Evolutionary conservation across 345 rosid genomes (phyloP), one percentile per base, ranked within the genome.

Genomic region (Pistacia integerrima): DNA sequence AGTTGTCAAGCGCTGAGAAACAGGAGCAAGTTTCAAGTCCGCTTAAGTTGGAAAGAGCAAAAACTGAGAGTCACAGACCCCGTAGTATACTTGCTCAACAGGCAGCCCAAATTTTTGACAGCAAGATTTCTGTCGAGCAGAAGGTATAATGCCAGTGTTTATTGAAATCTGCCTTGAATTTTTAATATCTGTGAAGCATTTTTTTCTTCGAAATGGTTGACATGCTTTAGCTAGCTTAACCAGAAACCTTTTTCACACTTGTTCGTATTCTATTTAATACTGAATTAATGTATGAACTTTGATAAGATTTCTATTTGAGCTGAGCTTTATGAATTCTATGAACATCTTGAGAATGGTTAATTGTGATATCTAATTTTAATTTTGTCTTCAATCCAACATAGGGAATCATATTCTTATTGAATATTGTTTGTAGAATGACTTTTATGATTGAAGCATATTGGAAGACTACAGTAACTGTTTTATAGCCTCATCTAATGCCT

Each of bases 51-150:
- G 92, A 80, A 74, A 93, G 87, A 83, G 88, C 97, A 35, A 96
- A 90, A 88, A 90, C 93, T 18, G 97, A 91, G 84, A 84, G 81
- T 75, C 89, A 73, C n/a, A 88, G 81, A 74, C 83, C 76, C 80
- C 86, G 71, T 28, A 89, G 82, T 83, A 77, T 96, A 72, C 91
- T 88, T 78, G 88, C 92, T 20, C 83, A 85, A 78, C 97, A 93
- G 74, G 97, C 98, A 28, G 97, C 93, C 14, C 88, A 89, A 83
- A 90, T 95, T 57, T 93, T 87, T 78, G 89, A 92, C 81, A 86
- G 88, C 72, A 95, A 80, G 74, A 82, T 95, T 72, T 81, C 99
- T 56, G 90, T 77, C 22, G 88, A 89, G 84, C 81, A 88, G 88
- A 95, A 86, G 97, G 98, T 95, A 88, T 56, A 28, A 61, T 14